A percentile compares a stretch with the other conserved stretches of the same genome.
phyloP scores from a whole-genome alignment of 176 grass and related monocot species.

The Zoysia japonica region DNA sequence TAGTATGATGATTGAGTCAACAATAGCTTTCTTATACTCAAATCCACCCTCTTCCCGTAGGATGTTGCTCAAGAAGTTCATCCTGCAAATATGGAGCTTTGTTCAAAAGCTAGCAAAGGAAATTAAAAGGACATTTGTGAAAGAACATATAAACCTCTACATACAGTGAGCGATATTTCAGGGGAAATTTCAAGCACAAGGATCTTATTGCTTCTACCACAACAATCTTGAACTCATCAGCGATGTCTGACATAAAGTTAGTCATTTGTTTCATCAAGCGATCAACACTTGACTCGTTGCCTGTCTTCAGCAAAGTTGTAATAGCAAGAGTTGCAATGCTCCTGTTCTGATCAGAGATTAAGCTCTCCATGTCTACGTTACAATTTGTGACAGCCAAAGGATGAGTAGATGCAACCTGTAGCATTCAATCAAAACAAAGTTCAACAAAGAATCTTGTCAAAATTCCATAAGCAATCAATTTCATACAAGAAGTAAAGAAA shows the following conservation, averaged over 20 bases:
- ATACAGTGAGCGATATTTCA: constrained; percentile 98
- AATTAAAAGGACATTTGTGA: constrained; percentile 10
- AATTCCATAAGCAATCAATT: background rate
- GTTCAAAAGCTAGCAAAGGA: constrained; percentile 8
- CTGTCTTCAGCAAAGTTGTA: constrained; percentile 92
- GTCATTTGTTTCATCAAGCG: constrained; percentile 99
- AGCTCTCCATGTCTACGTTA: constrained; percentile 99
- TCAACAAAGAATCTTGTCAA: constrained; percentile 20
- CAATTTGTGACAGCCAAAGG: constrained; percentile 97
- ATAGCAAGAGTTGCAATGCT: constrained; percentile 99
- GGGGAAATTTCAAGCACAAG: constrained; percentile 93
- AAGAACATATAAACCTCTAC: constrained; percentile 28
- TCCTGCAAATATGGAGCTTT: constrained; percentile 50
- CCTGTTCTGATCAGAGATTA: constrained; percentile 97
- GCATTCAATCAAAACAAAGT: constrained; percentile 32
- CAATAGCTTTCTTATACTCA: constrained; percentile 98
- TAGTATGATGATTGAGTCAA: constrained; percentile 96
- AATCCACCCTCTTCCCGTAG: constrained; percentile 97
- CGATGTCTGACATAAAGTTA: constrained; percentile 98
- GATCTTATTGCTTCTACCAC: constrained; percentile 98
- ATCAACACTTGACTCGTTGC: constrained; percentile 99
- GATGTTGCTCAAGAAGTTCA: constrained; percentile 99
- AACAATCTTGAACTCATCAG: constrained; percentile 98
- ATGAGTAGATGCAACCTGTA: constrained; percentile 91
- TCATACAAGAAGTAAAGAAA: background rate